phyloP scores from a whole-genome alignment of 2,329 filamentous ascomycete species.

The Pseudocercospora musae region DNA sequence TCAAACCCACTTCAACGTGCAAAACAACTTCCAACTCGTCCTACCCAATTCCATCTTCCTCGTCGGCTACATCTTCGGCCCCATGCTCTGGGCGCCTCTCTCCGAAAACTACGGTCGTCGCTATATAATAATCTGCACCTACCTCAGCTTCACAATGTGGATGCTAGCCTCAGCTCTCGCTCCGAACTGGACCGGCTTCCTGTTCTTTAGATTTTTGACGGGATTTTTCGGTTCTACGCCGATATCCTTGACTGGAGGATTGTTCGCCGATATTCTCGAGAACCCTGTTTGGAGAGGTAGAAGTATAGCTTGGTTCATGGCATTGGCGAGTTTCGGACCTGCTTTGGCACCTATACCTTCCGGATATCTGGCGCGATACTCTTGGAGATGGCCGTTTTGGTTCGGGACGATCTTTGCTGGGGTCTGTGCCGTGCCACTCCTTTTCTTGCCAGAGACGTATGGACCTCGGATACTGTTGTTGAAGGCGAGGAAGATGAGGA shows the following conservation, averaged over 20 bases:
- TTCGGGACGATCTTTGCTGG: conserved; percentile 18
- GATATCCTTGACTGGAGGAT: conserved; percentile 18
- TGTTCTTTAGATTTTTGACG: conserved; percentile 16
- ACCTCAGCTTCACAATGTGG: conserved; percentile 13
- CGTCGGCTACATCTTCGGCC: conserved; percentile 41
- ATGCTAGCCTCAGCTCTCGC: conserved; percentile 45
- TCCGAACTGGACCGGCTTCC: conserved; percentile 28
- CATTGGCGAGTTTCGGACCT: conserved; percentile 16
- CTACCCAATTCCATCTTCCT: conserved; percentile 48
- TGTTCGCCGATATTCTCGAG: conserved; percentile 20
- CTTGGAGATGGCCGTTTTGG: conserved; percentile 22
- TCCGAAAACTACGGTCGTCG: conserved; percentile 44
- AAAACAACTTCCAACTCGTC: conserved; percentile 37
- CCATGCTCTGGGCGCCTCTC: conserved; percentile 43
- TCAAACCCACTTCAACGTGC: conserved; percentile 53
- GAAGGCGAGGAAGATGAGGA: conserved; percentile 53
- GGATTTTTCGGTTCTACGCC: conserved; percentile 19
- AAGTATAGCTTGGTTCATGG: conserved; percentile 21
- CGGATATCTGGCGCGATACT: conserved; percentile 13
- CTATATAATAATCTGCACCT: conserved; percentile 32
- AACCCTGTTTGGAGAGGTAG: conserved; percentile 15
- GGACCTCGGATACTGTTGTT: conserved; percentile 40
- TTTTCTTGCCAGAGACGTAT: conserved; percentile 43
- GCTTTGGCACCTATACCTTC: conserved; percentile 12
- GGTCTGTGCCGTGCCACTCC: conserved; percentile 9